Evolutionary conservation across 306 rosid genomes (phyloP), one percentile per base, ranked within the genome.

Genomic region (Arachis stenosperma): DNA sequence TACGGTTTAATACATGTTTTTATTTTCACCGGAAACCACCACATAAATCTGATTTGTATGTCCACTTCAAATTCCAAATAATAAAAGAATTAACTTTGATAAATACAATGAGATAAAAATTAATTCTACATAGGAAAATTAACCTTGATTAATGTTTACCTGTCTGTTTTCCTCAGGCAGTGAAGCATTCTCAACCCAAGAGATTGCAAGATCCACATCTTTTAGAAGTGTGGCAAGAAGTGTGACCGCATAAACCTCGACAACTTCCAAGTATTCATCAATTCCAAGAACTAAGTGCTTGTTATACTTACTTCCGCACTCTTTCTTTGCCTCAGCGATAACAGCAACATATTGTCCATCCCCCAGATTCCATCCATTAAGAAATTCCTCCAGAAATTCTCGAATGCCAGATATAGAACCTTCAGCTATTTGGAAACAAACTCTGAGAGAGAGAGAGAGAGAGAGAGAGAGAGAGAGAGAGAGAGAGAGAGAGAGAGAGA

Each of bases 101-200:
- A 22, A 12, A 12, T 13, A 43, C 8, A 36, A 66, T 22, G 0
- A 76, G 9, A 47, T 57, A 27, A 17, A 36, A 17, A 36, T 33
- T 46, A 53, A 64, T 39, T 61, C 56, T 30, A 44, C 7, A 44
- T 41, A 74, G 15, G 56, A 22, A 22, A 64, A 33, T 33, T 2
- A 33, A 15, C 15, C 50, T 41, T 48, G 37, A 33, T 33, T 33
- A 33, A 33, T 52, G n/a, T 60, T 81, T 85, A 90, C 98, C 92
- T 90, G 96, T 56, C 84, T 82, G 56, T 80, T 84, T 68, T 81
- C 88, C 77, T 87, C 84, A 0, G 96, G 96, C 70, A 93, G 77
- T 65, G 86, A 75, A 67, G 97, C 94, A 76, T 81, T 89, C 71
- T 85, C 87, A 64, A 91, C 84, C 97, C 97, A 93, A 9, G 87